These are phyloP conservation scores for Trichosanthes cucumerina DNA, from an alignment of 306 rosid species.

Conservation along the genomic window DNA sequence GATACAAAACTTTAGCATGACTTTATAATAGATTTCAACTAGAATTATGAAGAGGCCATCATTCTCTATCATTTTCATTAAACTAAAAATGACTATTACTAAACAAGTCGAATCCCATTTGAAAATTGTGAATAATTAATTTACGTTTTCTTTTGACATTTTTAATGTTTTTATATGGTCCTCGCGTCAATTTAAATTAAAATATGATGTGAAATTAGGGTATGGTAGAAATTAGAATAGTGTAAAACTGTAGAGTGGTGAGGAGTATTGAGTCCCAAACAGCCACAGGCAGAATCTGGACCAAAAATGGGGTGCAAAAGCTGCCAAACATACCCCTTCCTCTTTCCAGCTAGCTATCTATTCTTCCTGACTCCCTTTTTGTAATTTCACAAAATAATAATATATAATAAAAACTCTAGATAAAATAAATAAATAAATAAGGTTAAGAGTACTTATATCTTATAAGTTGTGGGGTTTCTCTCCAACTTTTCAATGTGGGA, in stretches of 20 bases:
- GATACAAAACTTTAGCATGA: no score
- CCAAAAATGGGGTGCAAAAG: slow-evolving; percentile 5
- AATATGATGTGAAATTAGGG: background rate
- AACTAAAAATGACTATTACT: no score
- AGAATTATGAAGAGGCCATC: no score
- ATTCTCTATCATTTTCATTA: no score
- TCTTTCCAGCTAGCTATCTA: background rate
- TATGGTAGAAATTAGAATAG: background rate
- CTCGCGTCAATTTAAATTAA: background rate
- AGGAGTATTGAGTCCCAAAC: background rate
- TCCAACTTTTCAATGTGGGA: no score
- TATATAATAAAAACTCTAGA: background rate
- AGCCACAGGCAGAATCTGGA: background rate
- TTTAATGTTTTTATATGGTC: background rate
- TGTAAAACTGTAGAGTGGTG: background rate
- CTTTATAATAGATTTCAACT: no score
- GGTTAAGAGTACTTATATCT: no score
- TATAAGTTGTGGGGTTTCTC: no score
- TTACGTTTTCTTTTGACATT: background rate
- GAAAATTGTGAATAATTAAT: no score
- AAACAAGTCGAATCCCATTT: no score
- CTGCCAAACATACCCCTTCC: background rate
- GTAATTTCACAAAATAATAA: background rate
- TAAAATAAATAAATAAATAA: no score
- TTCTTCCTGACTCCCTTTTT: background rate